Evolutionary conservation across 139 green algal species (phyloP), one percentile per base, ranked within the genome.

Genomic region (Chlamydomonas schloesseri): DNA sequence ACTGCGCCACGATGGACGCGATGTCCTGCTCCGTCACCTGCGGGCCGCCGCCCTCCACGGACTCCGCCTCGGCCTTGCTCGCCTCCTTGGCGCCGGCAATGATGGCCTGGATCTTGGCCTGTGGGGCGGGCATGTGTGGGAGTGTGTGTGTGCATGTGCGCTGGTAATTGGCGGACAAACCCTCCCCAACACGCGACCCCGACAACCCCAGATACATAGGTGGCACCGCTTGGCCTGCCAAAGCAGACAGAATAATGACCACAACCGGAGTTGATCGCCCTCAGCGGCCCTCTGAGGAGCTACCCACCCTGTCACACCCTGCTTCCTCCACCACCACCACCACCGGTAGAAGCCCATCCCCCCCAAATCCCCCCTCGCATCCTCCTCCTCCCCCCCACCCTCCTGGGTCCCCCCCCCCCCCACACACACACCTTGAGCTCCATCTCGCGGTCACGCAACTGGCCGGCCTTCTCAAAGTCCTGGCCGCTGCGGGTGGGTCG

Each of bases 391-490:
- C 29, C 62, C 1, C 62, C 13, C 55, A 62, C 15, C 70, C 37
- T 8, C 26, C 71, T 76, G n/a, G n/a, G n/a, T n/a, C n/a, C 24
- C 42, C 42, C 42, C 71, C 42, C 24, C 8, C 11, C 33, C 37
- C 24, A 24, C 24, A 74, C 53, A 1, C 68, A 8, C 37, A 85
- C 79, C 79, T 85, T 85, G n/a, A 85, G 79, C 64, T 85, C 98
- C 96, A 99, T 98, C 93, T 99, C 98, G 24, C 93, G 90, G 92
- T 99, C 98, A 28, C 98, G 95, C 89, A 99, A 93, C 67, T 93
- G 77, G 14, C 97, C 97, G 0, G 97, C 97, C 95, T 99, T 99
- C 92, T 99, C 97, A 92, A 99, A 99, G 92, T 99, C 96, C 90
- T 98, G 96, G 8, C 73, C 84, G 18, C 88, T 84, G 83, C 20